Conservation (phyloP, 805 yeast species). For the Candida alai region DNA sequence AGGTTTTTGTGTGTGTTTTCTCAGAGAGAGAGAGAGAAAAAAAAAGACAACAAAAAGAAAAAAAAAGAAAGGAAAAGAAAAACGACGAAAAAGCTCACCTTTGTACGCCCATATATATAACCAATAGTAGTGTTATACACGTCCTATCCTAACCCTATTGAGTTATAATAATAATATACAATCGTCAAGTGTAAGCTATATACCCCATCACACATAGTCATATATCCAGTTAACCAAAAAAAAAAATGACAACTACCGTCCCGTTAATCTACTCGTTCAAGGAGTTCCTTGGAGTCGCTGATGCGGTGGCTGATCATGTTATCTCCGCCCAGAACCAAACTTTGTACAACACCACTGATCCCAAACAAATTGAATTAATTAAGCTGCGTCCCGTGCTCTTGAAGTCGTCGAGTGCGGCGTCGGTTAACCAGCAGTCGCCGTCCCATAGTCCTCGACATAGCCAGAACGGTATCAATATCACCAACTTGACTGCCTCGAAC, state of each 20-base stretch:
- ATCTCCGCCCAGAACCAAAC: slow-evolving; percentile 82
- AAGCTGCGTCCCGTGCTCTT: slow-evolving; percentile 22
- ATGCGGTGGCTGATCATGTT: slow-evolving; percentile 94
- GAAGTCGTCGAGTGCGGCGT: slow-evolving; percentile 2
- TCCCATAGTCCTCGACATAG: slow-evolving; percentile 11
- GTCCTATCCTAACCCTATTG: no score
- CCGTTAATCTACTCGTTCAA: slow-evolving; percentile 93
- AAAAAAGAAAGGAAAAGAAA: no score
- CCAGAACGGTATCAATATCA: slow-evolving; percentile 5
- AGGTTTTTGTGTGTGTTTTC: no score
- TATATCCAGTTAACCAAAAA: no score
- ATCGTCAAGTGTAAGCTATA: background rate
- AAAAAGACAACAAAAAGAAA: no score
- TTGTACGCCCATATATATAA: no score
- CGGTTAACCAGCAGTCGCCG: slow-evolving; percentile 7
- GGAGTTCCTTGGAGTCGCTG: slow-evolving; percentile 86
- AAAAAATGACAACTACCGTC: slow-evolving; percentile 91
- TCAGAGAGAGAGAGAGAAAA: no score
- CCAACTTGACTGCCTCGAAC: no score
- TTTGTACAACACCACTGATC: slow-evolving; percentile 43
- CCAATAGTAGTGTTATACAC: no score
- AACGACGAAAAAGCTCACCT: no score
- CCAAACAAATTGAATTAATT: slow-evolving; percentile 26
- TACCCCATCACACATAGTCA: background rate
- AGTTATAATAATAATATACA: no score